These are phyloP conservation scores for Taphrina betulina DNA, from an alignment of 1,139 yeast genomes.

Conservation along the genomic window DNA sequence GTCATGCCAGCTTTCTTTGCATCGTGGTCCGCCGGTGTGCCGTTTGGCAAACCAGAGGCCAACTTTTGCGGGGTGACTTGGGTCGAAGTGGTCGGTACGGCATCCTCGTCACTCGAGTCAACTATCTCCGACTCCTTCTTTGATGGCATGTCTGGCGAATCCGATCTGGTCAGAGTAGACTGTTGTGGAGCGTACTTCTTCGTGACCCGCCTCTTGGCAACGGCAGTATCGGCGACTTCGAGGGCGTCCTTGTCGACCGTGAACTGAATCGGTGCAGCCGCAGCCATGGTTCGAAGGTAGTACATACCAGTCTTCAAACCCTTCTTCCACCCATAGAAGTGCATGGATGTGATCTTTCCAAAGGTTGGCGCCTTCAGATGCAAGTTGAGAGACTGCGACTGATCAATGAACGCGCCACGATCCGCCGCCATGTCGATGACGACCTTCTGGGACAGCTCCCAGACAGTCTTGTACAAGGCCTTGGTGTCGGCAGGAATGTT, in stretches of 20 bases:
- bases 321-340: conserved; percentile 94
- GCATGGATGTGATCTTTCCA: conserved; percentile 95
- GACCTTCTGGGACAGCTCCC: conserved; percentile 90
- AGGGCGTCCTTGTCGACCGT: conserved; percentile 67
- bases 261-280: conserved; percentile 89
- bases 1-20: conserved; percentile 40
- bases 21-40: conserved; percentile 34
- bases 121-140: conserved; percentile 26
- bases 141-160: conserved; percentile 26
- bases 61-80: conserved; percentile 22
- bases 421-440: conserved; percentile 96
- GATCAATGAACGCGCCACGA: conserved; percentile 89
- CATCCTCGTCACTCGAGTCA: conserved; percentile 36
- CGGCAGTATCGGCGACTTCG: conserved; percentile 41
- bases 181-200: conserved; percentile 39
- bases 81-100: conserved; percentile 37
- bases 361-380: conserved; percentile 82
- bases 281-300: conserved; percentile 92
- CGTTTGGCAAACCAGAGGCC: conserved; percentile 27
- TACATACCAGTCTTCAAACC: conserved; percentile 98
- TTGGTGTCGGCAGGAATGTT: conserved; percentile 76
- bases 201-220: conserved; percentile 31
- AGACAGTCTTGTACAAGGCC: conserved; percentile 83
- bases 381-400: conserved; percentile 87
- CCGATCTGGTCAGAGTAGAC: conserved; percentile 33